phyloP scores from a whole-genome alignment of 345 rosid genomes.

The Populus simonii region DNA sequence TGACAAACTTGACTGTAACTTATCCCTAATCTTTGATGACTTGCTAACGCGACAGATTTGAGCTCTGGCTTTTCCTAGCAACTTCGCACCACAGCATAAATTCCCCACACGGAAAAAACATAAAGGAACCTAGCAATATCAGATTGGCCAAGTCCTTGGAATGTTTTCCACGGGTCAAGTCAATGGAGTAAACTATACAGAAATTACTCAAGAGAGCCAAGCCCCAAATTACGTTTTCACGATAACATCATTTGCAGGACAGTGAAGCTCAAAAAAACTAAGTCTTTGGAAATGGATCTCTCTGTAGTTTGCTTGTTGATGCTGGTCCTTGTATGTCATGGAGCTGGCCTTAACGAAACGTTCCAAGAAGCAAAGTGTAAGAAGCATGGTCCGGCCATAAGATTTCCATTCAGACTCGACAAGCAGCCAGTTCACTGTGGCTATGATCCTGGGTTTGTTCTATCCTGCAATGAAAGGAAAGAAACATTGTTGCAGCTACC shows the following conservation, averaged over 20 bases:
- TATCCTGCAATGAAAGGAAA: slow-evolving; percentile 13
- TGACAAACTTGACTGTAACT: no score
- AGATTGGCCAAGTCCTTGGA: neutral
- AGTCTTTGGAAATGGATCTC: neutral
- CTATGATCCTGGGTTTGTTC: slow-evolving; percentile 12
- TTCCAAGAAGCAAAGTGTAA: neutral
- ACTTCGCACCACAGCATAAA: neutral
- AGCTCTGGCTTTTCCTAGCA: neutral
- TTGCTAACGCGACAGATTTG: neutral
- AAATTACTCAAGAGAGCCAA: neutral
- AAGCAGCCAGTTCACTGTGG: neutral
- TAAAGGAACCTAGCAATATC: no score
- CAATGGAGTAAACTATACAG: neutral
- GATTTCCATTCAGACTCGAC: slow-evolving; percentile 11
- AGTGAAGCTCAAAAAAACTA: neutral
- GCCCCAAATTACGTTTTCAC: neutral
- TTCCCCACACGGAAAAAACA: neutral
- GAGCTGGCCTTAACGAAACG: neutral
- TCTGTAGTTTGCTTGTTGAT: neutral
- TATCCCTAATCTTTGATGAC: no score
- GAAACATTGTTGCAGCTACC: slow-evolving; percentile 20
- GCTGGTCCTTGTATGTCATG: neutral
- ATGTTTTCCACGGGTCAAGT: neutral
- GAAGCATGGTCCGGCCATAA: neutral
- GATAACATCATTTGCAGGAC: neutral